Evolutionary conservation across 1,139 yeast species (phyloP).

Genomic region (Maudiozyma humilis): DNA sequence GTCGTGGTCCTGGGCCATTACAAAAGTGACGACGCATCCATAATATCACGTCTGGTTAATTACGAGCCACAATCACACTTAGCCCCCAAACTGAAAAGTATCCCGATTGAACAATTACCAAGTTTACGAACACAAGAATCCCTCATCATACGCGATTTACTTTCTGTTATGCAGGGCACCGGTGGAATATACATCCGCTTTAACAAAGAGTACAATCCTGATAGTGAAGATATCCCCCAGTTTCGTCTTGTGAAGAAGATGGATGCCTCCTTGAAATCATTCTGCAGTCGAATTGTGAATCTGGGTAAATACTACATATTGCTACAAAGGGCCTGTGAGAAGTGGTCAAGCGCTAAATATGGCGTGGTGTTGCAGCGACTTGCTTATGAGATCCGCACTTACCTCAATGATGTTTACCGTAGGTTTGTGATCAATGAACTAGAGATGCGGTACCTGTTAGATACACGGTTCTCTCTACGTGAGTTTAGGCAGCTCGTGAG

Average conservation of each 20-base stretch:
- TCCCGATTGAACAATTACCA: constrained; percentile 32
- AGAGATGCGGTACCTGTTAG: constrained; percentile 46
- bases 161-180: constrained; percentile 61
- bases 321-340: constrained; percentile 49
- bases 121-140: constrained; percentile 59
- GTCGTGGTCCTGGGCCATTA: constrained; percentile 10
- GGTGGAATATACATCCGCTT: constrained; percentile 76
- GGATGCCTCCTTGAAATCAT: constrained; percentile 66
- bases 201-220: constrained; percentile 51
- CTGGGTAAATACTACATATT: constrained; percentile 56
- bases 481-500: constrained; percentile 37
- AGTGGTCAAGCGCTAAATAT: constrained; percentile 45
- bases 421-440: constrained; percentile 39
- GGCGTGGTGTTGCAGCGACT: constrained; percentile 74
- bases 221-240: constrained; percentile 41
- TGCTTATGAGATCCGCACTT: constrained; percentile 49
- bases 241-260: constrained; percentile 63
- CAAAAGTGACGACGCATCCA: constrained; percentile 5
- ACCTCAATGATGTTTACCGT: constrained; percentile 42
- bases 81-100: constrained; percentile 34
- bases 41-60: constrained; percentile 26
- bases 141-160: constrained; percentile 58
- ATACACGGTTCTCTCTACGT: constrained; percentile 41
- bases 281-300: constrained; percentile 54
- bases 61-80: constrained; percentile 30